phyloP scores from a whole-genome alignment of 208 protist species.

The Jaenimonas drosophilae region DNA sequence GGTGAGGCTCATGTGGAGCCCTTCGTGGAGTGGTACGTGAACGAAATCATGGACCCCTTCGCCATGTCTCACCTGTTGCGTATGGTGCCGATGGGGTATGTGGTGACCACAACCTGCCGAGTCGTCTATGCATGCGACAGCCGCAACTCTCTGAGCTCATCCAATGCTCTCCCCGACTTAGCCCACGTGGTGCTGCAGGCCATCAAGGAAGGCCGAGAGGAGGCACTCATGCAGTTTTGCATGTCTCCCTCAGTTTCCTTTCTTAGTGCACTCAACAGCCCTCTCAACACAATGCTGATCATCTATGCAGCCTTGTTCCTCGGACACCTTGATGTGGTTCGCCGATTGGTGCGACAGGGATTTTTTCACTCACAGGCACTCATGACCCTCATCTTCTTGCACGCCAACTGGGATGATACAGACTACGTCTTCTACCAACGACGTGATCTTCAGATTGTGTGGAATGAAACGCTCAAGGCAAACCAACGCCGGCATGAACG shows the following conservation, averaged over 20 bases:
- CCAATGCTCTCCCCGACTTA: slow-evolving; percentile 61
- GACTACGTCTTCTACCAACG: background rate
- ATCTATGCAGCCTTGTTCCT: slow-evolving; percentile 57
- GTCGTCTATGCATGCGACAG: slow-evolving; percentile 56
- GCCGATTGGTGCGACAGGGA: slow-evolving; percentile 34
- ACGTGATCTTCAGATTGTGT: background rate
- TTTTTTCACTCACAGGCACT: slow-evolving; percentile 61
- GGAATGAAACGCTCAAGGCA: no score
- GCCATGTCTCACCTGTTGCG: slow-evolving; percentile 71
- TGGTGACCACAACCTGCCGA: slow-evolving; percentile 66
- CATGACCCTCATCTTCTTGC: slow-evolving; percentile 44
- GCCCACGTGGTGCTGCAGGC: slow-evolving; percentile 53
- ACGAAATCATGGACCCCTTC: slow-evolving; percentile 59
- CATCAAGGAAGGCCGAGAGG: slow-evolving; percentile 41
- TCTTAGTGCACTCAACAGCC: slow-evolving; percentile 23
- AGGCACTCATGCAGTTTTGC: slow-evolving; percentile 43
- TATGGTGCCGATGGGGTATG: slow-evolving; percentile 55
- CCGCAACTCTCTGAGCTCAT: slow-evolving; percentile 17
- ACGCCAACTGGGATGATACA: slow-evolving; percentile 13
- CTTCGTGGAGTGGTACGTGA: slow-evolving; percentile 84
- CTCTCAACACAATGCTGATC: slow-evolving; percentile 17
- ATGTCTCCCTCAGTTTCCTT: slow-evolving; percentile 58
- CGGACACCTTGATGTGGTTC: slow-evolving; percentile 54
- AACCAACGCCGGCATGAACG: no score
- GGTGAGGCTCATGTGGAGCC: slow-evolving; percentile 33